Percentiles rank a stretch among this genome's conserved stretches.
These are phyloP conservation scores for Cladorrhinum sp. DNA, from an alignment of 2,329 filamentous ascomycete genomes.

Conservation along the genomic window DNA sequence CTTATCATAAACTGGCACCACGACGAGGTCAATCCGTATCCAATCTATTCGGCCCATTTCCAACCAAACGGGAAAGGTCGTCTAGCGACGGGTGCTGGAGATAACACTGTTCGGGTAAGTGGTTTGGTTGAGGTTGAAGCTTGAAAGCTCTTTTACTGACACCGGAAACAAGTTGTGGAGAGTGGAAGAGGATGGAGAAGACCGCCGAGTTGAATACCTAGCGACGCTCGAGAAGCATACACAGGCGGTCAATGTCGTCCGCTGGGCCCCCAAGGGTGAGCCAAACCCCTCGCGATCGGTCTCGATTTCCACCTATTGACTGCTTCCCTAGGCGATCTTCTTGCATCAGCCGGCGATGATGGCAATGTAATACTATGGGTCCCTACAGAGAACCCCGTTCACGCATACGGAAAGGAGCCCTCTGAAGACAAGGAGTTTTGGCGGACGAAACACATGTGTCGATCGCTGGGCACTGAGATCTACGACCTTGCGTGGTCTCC, in stretches of 20 bases:
- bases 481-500: conserved; percentile 99
- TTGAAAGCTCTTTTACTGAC: conserved; percentile 11
- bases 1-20: conserved; percentile 99
- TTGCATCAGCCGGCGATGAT: conserved; percentile 94
- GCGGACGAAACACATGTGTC: conserved; percentile 96
- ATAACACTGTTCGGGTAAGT: conserved; percentile 89
- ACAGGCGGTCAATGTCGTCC: conserved; percentile 95
- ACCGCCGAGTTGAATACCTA: conserved; percentile 85
- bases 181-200: conserved; percentile 78
- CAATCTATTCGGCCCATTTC: conserved; percentile 96
- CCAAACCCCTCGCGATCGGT: conserved; percentile 6
- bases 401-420: conserved; percentile 73
- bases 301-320: not conserved
- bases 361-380: conserved; percentile 97
- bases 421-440: conserved; percentile 95
- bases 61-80: conserved; percentile 88
- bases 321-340: conserved; percentile 67
- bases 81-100: conserved; percentile 89
- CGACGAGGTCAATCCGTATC: conserved; percentile 66
- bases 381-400: conserved; percentile 70
- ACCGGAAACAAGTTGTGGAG: conserved; percentile 71
- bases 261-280: conserved; percentile 89
- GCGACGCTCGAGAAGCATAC: conserved; percentile 91
- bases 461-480: conserved; percentile 90
- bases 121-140: not conserved